Evolutionary conservation across 2,329 filamentous ascomycete species (phyloP), one percentile per base, ranked within the genome.

Genomic region (Phaeosphaeria sp.): DNA sequence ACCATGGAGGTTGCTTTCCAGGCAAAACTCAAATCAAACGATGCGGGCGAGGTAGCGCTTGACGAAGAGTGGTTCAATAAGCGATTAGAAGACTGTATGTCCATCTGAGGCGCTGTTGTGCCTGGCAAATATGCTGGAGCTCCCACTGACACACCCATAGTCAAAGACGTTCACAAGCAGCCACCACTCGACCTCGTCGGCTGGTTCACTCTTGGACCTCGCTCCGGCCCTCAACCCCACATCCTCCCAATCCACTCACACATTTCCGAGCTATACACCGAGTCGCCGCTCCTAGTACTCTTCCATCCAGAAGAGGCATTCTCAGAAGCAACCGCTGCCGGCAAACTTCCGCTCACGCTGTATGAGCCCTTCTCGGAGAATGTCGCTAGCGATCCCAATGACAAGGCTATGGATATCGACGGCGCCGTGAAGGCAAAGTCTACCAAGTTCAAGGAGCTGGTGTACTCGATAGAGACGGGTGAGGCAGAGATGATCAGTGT

Each of bases 401-500:
- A 77, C 49, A 77, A 76, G 59, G 72, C 69, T n/a, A 79, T 79
- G 76, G 77, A 79, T 68, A 90, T 94, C 80, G 89, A 91, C 63
- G 90, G 92, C 63, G 82, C 81, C 75, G 84, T 74, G 78, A 70
- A 72, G 51, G 61, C 68, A 5, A 77, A 73, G 51, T 57, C 70
- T 50, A 83, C 95, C 59, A 90, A 87, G 69, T 98, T 98, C 78
- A 87, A 89, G 58, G 90, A 96, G 72, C 79, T 98, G 9, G 87
- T 90, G 1, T 98, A 95, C 76, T 90, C 90, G 0, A 89, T 98
- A 1, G 95, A 98, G 79, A 97, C 93, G 0, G 92, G 92, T 9
- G 93, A 98, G 76, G 93, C 93, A 1, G 95, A 99, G 78, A 97
- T 97, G 93, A 98, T 99, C 65, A 91, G 91, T 66, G 91, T 99